These are phyloP conservation scores for Clonostachys rosea DNA, from an alignment of 2,329 filamentous ascomycete genomes.

Conservation along the genomic window DNA sequence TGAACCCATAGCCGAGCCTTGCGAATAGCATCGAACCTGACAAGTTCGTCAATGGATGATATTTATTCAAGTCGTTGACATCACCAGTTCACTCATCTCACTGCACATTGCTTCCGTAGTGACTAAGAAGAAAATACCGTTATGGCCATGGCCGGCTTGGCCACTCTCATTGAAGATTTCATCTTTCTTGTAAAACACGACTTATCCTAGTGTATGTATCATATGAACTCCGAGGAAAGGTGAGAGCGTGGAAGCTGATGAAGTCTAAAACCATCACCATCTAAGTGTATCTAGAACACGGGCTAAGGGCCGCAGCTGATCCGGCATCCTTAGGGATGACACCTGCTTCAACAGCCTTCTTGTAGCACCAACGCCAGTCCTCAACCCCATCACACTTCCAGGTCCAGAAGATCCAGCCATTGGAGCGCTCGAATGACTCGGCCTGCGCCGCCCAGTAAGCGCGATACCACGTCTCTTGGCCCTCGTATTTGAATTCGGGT, in stretches of 20 bases:
- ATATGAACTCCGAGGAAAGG: no score
- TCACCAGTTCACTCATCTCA: no score
- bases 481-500: conserved; percentile 59
- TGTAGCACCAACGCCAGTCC: conserved; percentile 64
- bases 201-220: no score
- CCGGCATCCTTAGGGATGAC: not conserved
- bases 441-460: conserved; percentile 72
- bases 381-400: conserved; percentile 70
- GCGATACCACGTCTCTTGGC: conserved; percentile 55
- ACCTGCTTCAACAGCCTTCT: conserved; percentile 43
- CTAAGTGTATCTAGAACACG: not conserved
- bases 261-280: no score
- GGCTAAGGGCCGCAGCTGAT: not conserved
- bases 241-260: no score
- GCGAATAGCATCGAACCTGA: conserved; percentile 27
- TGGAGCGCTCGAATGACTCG: conserved; percentile 65
- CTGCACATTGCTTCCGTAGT: no score
- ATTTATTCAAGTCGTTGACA: no score
- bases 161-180: no score
- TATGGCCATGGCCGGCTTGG: no score
- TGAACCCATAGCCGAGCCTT: conserved; percentile 12
- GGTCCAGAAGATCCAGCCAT: conserved; percentile 83
- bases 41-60: no score
- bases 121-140: no score
- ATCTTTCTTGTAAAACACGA: no score